Evolutionary conservation across 2,329 filamentous ascomycete genomes (phyloP).

Genomic region (Trichoderma polysporum): DNA sequence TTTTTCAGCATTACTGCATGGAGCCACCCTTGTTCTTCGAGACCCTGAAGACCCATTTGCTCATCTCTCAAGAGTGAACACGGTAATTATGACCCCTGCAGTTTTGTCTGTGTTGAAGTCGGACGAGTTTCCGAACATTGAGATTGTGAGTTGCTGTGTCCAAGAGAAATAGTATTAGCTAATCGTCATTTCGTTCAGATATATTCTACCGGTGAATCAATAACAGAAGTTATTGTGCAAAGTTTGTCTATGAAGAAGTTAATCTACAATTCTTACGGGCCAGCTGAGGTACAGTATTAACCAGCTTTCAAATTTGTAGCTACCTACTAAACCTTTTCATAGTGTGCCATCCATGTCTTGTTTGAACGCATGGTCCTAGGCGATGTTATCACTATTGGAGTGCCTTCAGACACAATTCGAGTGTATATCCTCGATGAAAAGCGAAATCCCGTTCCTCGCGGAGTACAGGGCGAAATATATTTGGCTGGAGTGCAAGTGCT

Average conservation of each 20-base stretch:
- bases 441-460: not conserved
- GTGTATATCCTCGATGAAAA: constrained; percentile 16
- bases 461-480: constrained; percentile 12
- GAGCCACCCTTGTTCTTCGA: constrained; percentile 15
- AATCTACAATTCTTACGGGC: constrained; percentile 17
- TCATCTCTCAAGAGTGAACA: constrained; percentile 1
- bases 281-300: constrained; percentile 8
- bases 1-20: constrained; percentile 10
- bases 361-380: constrained; percentile 18
- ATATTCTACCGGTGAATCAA: constrained; percentile 6
- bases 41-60: constrained; percentile 17
- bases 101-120: constrained; percentile 5
- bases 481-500: not conserved
- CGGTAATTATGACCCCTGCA: constrained; percentile 8
- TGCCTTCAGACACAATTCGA: not conserved
- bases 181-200: not conserved
- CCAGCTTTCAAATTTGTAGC: not conserved
- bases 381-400: not conserved
- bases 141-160: not conserved
- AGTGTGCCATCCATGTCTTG: constrained; percentile 4
- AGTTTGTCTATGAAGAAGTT: constrained; percentile 1
- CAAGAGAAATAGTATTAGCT: not conserved
- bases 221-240: not conserved
- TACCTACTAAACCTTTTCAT: not conserved
- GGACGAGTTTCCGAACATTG: not conserved